Evolutionary conservation across 2,329 filamentous ascomycete species (phyloP).

Genomic region (Blastomyces parvus): DNA sequence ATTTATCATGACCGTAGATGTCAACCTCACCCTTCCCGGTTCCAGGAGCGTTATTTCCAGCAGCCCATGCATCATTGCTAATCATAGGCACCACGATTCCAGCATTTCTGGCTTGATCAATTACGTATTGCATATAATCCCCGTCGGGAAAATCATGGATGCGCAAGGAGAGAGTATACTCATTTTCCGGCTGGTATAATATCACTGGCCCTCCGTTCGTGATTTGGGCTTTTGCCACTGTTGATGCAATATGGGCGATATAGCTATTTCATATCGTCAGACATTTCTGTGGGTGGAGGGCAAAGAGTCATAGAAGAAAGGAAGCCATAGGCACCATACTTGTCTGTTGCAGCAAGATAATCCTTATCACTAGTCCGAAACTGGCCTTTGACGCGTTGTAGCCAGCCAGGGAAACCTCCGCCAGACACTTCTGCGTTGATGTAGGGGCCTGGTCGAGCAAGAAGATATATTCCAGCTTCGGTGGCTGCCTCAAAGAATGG

Average conservation of each 20-base stretch:
- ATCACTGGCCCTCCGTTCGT: slow-evolving; percentile 75
- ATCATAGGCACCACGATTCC: slow-evolving; percentile 67
- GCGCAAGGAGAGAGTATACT: slow-evolving; percentile 52
- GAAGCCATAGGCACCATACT: slow-evolving; percentile 33
- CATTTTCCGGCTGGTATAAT: slow-evolving; percentile 71
- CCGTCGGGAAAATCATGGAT: slow-evolving; percentile 53
- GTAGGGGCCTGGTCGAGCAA: slow-evolving; percentile 63
- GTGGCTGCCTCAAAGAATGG: slow-evolving; percentile 68
- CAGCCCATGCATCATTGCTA: slow-evolving; percentile 58
- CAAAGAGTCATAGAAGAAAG: background rate
- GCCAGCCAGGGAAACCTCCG: slow-evolving; percentile 73
- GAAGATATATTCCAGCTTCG: slow-evolving; percentile 64
- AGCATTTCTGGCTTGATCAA: slow-evolving; percentile 56
- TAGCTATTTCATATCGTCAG: slow-evolving; percentile 39
- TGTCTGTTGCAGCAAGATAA: slow-evolving; percentile 58
- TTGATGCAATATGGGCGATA: slow-evolving; percentile 50
- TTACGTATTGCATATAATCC: slow-evolving; percentile 60
- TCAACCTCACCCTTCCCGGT: slow-evolving; percentile 49
- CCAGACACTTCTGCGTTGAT: slow-evolving; percentile 71
- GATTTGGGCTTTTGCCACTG: slow-evolving; percentile 67
- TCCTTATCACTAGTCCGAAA: slow-evolving; percentile 54
- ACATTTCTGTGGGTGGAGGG: background rate
- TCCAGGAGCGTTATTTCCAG: slow-evolving; percentile 56
- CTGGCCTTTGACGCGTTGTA: slow-evolving; percentile 56
- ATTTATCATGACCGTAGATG: slow-evolving; percentile 58